Base-by-base conservation (phyloP, 2,329 filamentous ascomycete genomes). In the Sporothrix globosa region DNA sequence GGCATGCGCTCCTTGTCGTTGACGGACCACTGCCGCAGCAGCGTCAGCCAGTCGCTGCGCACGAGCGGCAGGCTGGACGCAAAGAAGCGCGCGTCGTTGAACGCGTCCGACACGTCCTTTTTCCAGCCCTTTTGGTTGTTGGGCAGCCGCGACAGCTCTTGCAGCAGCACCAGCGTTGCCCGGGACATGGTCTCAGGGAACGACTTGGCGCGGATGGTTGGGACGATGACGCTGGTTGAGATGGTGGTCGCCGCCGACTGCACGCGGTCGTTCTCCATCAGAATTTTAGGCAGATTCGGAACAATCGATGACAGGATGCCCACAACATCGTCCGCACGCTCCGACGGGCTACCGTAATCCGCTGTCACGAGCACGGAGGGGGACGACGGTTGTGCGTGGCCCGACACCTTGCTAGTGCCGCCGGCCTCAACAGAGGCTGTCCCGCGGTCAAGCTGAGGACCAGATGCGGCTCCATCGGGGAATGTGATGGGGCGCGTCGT, bases 51-150 rank as follows among this genome's bases (percentile, higher is more conserved):
- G 75, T 90, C 88, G 46, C 84, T 84, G 74, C 88, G 85, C 11
- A 95, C 88, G 21, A 97, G 80, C 7, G 84, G 75, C 4, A 91
- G 77, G 9, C 88, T 83, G 54, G 89, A 90, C n/a, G 86, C 85
- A 77, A 99, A 97, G 81, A 99, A 95, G 72, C 89, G 90, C 9
- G 89, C 77, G 77, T 99, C 94, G 76, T 97, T 96, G 81, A 98
- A 97, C 0, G 93, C 93, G 77, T 98, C 96, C 0, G 88, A 85
- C 1, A 98, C 86, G 75, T 99, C 96, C 79, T 94, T 97, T 81
- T 91, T 97, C 93, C 95, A 97, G 1, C 89, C 85, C 79, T 97
- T 97, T 72, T 95, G 91, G 69, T 91, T 91, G 74, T 91, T 91
- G 2, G 91, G 88, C 39, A 97, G 84, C 74, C 90, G 90, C 0